These are phyloP conservation scores for Cephalotrichum gorgonifer DNA, from an alignment of 2,329 filamentous ascomycete genomes.

Conservation along the genomic window DNA sequence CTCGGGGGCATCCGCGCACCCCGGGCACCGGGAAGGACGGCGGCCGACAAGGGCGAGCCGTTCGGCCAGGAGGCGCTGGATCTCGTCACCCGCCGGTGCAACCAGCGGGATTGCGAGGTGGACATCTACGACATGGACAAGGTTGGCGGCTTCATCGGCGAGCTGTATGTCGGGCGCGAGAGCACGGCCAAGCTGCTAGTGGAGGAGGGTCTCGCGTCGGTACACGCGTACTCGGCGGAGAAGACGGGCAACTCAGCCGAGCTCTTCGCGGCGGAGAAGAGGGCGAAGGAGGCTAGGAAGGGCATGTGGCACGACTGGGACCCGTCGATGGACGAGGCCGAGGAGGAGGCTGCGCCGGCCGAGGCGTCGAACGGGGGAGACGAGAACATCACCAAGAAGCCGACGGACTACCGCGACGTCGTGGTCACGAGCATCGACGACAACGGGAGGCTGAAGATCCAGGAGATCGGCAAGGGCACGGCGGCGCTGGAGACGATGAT, in stretches of 20 bases:
- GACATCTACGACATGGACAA: constrained; percentile 94
- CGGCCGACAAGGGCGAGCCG: constrained; percentile 73
- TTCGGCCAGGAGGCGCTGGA: constrained; percentile 94
- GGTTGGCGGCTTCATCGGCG: constrained; percentile 93
- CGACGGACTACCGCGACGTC: constrained; percentile 81
- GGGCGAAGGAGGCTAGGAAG: constrained; percentile 80
- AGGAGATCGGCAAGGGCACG: constrained; percentile 81
- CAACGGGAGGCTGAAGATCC: constrained; percentile 76
- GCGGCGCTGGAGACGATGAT: constrained; percentile 78
- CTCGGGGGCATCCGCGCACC: constrained; percentile 88
- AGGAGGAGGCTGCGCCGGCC: constrained; percentile 38
- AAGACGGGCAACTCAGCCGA: constrained; percentile 85
- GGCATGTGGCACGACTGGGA: constrained; percentile 93
- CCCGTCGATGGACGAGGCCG: constrained; percentile 69
- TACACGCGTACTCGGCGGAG: constrained; percentile 92
- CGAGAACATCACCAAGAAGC: constrained; percentile 50
- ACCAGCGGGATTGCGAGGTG: constrained; percentile 92
- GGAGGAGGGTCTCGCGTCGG: constrained; percentile 85
- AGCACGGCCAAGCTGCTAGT: constrained; percentile 90
- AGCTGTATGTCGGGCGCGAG: constrained; percentile 86
- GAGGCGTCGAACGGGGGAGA: constrained; percentile 38
- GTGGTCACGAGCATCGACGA: constrained; percentile 83
- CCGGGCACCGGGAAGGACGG: constrained; percentile 60
- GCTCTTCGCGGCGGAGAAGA: constrained; percentile 76
- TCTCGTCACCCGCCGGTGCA: constrained; percentile 75